Evolutionary conservation across 2,329 filamentous ascomycete species (phyloP), one percentile per base, ranked within the genome.

Genomic region (Calonectria pauciramosa): DNA sequence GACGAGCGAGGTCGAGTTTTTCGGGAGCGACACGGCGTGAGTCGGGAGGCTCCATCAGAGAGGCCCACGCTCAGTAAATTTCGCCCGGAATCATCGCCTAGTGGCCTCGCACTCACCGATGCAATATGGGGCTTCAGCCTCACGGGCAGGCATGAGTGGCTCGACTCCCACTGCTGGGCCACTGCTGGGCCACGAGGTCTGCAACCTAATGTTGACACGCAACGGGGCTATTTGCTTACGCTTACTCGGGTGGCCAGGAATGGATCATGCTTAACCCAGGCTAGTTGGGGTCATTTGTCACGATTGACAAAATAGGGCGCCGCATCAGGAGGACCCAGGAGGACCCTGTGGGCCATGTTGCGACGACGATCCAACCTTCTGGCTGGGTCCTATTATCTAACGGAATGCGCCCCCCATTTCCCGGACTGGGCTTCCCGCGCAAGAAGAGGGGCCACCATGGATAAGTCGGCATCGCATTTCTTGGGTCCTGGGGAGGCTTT

Each of bases 331-430:
- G 71, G 67, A 54, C 28, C 67, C 51, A 54, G 51, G 67, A 66
- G 71, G 67, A 54, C 28, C 67, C 52, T 44, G 63, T 71, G 54
- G 64, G 23, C 41, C 65, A 28, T 18, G 60, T 65, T 64, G 68
- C 52, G 72, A 64, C 49, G 70, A 44, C 66, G 73, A 75, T 75
- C 73, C 59, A 80, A 79, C 59, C 67, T 64, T 71, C 75, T 52
- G 70, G 70, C 76, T 74, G 66, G 64, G 49, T 68, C 73, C 75
- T 77, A 80, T 80, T 79, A 80, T 81, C 78, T 80, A 80, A 80
- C 79, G 79, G 79, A 81, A 80, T 80, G 78, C 70, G 78, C 71
- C 60, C 49, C 76, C 79, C 76, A 79, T 79, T 79, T 80, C 68
- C 77, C 72, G 72, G 68, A 52, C 63, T 64, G 64, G 64, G 20